Evolutionary conservation across 345 rosid genomes (phyloP).

Genomic region (Brassica incana): DNA sequence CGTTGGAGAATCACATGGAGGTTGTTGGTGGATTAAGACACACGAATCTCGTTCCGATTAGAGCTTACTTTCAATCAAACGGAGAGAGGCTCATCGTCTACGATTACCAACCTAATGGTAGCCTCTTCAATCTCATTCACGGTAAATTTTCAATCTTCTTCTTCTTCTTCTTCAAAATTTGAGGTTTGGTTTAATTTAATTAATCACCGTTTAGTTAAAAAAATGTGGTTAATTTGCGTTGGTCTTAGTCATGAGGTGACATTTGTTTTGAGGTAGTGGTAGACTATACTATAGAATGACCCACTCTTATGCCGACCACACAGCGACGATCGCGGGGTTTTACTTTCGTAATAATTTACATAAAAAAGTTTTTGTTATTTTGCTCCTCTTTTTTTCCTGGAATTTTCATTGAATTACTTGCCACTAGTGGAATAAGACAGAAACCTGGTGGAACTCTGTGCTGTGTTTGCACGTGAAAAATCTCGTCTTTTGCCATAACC

Average conservation of each 20-base stretch:
- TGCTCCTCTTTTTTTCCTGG: conserved; percentile 13
- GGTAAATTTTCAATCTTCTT: conserved; percentile 44
- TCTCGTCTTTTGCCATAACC: conserved; percentile 29
- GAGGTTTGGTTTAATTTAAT: not conserved
- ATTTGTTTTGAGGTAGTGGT: too few relatives aligned
- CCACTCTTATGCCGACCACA: conserved; percentile 16
- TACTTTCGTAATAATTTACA: not conserved
- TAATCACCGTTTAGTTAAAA: not conserved
- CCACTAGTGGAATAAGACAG: conserved; percentile 34
- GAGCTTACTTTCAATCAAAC: conserved; percentile 77
- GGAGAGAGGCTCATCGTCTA: conserved; percentile 86
- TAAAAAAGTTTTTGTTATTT: conserved; percentile 22
- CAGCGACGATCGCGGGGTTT: conserved; percentile 34
- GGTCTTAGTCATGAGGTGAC: too few relatives aligned
- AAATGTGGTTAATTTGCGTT: not conserved
- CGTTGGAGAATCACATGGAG: conserved; percentile 75
- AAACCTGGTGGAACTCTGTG: conserved; percentile 37
- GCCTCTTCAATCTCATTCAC: conserved; percentile 87
- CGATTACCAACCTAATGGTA: conserved; percentile 88
- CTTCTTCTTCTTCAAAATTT: not conserved
- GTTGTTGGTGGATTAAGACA: conserved; percentile 68
- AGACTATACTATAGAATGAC: too few relatives aligned
- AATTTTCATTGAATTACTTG: not conserved
- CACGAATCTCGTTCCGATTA: conserved; percentile 68
- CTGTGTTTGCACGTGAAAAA: conserved; percentile 38